A percentile compares a stretch with the other conserved stretches of the same genome.
Evolutionary conservation across 805 yeast species (phyloP).

Genomic region (Candida lessepsii): DNA sequence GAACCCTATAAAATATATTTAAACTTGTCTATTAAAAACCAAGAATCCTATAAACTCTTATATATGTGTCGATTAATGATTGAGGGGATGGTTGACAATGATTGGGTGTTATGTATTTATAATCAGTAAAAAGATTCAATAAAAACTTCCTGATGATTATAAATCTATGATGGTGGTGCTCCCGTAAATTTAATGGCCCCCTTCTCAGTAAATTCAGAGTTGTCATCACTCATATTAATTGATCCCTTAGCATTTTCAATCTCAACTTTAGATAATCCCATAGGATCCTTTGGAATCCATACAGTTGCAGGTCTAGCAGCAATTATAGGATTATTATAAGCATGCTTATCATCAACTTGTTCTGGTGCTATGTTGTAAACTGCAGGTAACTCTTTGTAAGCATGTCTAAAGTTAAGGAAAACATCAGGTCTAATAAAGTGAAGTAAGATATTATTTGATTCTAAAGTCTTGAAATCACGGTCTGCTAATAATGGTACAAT

Average conservation of each 20-base stretch:
- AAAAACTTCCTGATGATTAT: too few species aligned
- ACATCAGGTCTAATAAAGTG: constrained; percentile 60
- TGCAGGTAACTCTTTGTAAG: constrained; percentile 35
- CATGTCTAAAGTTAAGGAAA: constrained; percentile 46
- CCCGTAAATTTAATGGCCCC: constrained; percentile 35
- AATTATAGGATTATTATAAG: constrained; percentile 77
- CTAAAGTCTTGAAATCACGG: constrained; percentile 46
- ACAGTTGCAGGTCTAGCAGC: constrained; percentile 67
- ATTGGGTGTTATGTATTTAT: too few species aligned
- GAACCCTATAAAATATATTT: too few species aligned
- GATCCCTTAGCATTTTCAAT: constrained; percentile 54
- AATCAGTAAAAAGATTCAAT: too few species aligned
- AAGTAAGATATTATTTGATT: constrained; percentile 43
- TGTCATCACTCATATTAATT: constrained; percentile 65
- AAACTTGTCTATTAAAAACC: too few species aligned
- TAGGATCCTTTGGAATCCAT: constrained; percentile 91
- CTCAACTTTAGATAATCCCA: constrained; percentile 70
- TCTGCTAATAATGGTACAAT: constrained; percentile 67
- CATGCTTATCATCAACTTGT: constrained; percentile 49
- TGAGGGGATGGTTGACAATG: too few species aligned
- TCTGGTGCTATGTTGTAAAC: constrained; percentile 35
- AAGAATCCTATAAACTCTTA: too few species aligned
- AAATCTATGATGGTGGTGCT: constrained; percentile 21
- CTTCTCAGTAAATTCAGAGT: constrained; percentile 50
- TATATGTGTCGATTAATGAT: too few species aligned